Percentiles rank a stretch among this genome's conserved stretches.
These are phyloP conservation scores for Aspergillus latus DNA, from an alignment of 2,329 filamentous ascomycete genomes.

Conservation along the genomic window DNA sequence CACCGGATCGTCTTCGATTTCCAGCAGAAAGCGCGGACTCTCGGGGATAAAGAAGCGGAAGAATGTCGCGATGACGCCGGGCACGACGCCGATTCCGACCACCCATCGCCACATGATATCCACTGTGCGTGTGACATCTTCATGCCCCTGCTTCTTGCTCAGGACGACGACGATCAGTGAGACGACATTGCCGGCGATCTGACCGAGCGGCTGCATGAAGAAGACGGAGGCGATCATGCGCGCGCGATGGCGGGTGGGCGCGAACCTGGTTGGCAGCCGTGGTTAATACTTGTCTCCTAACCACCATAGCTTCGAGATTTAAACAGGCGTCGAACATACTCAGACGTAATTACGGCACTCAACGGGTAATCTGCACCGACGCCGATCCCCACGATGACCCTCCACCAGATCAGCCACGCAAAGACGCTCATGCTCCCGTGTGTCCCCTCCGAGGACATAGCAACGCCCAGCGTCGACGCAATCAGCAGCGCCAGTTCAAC, in stretches of 20 bases:
- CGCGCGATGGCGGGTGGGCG: constrained; percentile 61
- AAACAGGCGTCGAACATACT: constrained; percentile 28
- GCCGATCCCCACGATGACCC: constrained; percentile 52
- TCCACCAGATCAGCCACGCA: constrained; percentile 50
- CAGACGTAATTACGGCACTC: constrained; percentile 66
- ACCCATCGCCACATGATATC: constrained; percentile 68
- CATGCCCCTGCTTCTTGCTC: constrained; percentile 24
- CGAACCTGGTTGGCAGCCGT: constrained; percentile 36
- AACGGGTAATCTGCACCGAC: constrained; percentile 70
- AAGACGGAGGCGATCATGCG: constrained; percentile 69
- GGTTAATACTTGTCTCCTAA: no score
- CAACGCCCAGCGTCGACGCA: constrained; percentile 47
- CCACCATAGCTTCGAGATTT: no score
- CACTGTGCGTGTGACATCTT: constrained; percentile 42
- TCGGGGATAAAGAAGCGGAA: constrained; percentile 68
- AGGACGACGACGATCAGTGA: constrained; percentile 50
- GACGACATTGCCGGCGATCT: constrained; percentile 64
- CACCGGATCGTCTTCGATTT: constrained; percentile 62
- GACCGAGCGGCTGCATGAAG: constrained; percentile 68
- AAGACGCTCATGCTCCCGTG: constrained; percentile 46
- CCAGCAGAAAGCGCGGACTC: constrained; percentile 64
- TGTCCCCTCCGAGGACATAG: constrained; percentile 47
- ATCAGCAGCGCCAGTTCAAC: constrained; percentile 51
- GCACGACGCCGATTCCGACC: constrained; percentile 64
- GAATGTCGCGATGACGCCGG: constrained; percentile 62